phyloP scores from a whole-genome alignment of 192 early-diverging fungal genomes.

The Phlyctochytrium arcticum region DNA sequence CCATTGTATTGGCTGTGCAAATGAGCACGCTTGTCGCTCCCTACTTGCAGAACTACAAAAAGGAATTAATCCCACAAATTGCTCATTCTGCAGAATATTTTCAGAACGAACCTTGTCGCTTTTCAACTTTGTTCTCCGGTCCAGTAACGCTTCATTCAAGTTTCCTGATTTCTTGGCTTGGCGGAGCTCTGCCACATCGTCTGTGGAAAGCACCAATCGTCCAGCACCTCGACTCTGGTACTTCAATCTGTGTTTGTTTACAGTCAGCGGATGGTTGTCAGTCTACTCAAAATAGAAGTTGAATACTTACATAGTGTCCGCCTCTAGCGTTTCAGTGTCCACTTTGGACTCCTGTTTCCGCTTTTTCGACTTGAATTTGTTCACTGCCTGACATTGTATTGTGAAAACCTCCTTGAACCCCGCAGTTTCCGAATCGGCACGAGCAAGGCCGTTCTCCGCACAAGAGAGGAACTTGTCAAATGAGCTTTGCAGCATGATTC shows the following conservation, averaged over 20 bases:
- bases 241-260: conserved; percentile 55
- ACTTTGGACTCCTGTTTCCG: conserved; percentile 45
- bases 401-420: conserved; percentile 71
- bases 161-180: conserved; percentile 68
- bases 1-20: too few species aligned
- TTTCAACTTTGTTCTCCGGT: conserved; percentile 77
- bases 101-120: conserved; percentile 82
- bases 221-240: conserved; percentile 74
- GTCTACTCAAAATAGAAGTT: background rate
- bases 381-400: conserved; percentile 67
- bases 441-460: conserved; percentile 45
- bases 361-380: conserved; percentile 40
- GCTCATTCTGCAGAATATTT: too few species aligned
- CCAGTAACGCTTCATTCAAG: conserved; percentile 69
- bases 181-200: conserved; percentile 51
- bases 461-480: conserved; percentile 66
- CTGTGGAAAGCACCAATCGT: conserved; percentile 48
- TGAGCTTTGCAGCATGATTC: conserved; percentile 58
- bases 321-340: conserved; percentile 52
- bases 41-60: too few species aligned
- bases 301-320: conserved; percentile 63
- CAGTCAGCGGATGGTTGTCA: background rate
- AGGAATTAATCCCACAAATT: too few species aligned
- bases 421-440: conserved; percentile 67
- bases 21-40: too few species aligned